Percentiles rank a stretch among this genome's conserved stretches.
These are phyloP conservation scores for Omphalotus olearius DNA, from an alignment of 1,284 basidiomycete species.

Conservation along the genomic window DNA sequence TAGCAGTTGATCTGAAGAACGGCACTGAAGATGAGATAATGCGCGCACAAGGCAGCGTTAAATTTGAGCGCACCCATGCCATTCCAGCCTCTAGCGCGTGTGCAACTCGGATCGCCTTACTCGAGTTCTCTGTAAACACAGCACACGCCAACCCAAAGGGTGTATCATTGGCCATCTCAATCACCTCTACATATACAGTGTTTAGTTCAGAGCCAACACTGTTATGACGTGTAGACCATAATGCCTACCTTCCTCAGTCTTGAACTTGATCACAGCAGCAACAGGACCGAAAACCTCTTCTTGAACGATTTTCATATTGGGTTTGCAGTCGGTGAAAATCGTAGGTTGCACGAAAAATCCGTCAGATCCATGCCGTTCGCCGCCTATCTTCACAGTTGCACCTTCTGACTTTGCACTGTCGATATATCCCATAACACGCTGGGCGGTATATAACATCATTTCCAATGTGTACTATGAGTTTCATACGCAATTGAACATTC, in stretches of 20 bases:
- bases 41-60: not conserved
- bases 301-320: conserved; percentile 80
- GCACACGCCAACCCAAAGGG: conserved; percentile 80
- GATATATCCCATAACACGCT: conserved; percentile 85
- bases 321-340: conserved; percentile 75
- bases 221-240: not conserved
- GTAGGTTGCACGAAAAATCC: conserved; percentile 79
- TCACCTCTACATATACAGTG: conserved; percentile 41
- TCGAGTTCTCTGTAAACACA: conserved; percentile 73
- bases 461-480: too few relatives aligned
- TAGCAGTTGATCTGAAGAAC: conserved; percentile 56
- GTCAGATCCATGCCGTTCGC: conserved; percentile 67
- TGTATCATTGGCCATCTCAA: conserved; percentile 78
- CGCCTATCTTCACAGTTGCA: conserved; percentile 77
- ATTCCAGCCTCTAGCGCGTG: conserved; percentile 74
- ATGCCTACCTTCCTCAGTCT: conserved; percentile 48
- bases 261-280: conserved; percentile 68
- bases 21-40: not conserved
- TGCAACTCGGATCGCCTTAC: conserved; percentile 61
- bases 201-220: conserved; percentile 3
- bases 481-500: conserved; percentile 15
- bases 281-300: conserved; percentile 94
- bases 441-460: not conserved
- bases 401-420: conserved; percentile 80
- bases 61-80: conserved; percentile 38